Evolutionary conservation across 2,329 filamentous ascomycete species (phyloP).

Genomic region (Penicillium sp.): DNA sequence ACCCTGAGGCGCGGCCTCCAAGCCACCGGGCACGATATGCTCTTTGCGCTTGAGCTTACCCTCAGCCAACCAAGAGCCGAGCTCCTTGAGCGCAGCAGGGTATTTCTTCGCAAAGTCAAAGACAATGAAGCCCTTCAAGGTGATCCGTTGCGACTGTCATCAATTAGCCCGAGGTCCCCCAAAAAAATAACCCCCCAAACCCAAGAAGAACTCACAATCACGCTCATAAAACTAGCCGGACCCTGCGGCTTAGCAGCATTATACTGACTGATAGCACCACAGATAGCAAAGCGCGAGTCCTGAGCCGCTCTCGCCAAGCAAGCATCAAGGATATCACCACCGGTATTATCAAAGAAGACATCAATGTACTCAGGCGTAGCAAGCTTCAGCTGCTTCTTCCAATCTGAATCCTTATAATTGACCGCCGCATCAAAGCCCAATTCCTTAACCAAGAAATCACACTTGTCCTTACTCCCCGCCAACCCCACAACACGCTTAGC

Average conservation of each 20-base stretch:
- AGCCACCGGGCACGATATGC: conserved; percentile 67
- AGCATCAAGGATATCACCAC: conserved; percentile 67
- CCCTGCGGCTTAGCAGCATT: conserved; percentile 58
- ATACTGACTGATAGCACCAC: conserved; percentile 69
- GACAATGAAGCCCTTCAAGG: conserved; percentile 71
- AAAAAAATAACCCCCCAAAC: not conserved
- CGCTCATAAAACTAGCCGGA: conserved; percentile 49
- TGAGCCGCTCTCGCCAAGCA: conserved; percentile 63
- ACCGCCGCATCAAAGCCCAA: conserved; percentile 66
- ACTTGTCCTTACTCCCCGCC: conserved; percentile 66
- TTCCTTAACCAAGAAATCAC: conserved; percentile 61
- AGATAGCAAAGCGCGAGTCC: conserved; percentile 66
- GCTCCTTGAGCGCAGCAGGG: conserved; percentile 56
- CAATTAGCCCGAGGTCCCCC: conserved; percentile 13
- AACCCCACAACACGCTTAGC: conserved; percentile 61
- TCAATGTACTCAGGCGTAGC: conserved; percentile 62
- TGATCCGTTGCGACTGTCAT: conserved; percentile 38
- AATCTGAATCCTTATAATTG: conserved; percentile 67
- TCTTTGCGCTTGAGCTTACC: conserved; percentile 71
- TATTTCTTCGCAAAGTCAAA: conserved; percentile 64
- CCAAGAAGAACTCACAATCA: conserved; percentile 34
- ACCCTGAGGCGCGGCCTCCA: conserved; percentile 61
- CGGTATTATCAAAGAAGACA: conserved; percentile 73
- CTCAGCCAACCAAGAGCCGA: conserved; percentile 66
- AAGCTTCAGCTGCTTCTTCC: conserved; percentile 58